These are phyloP conservation scores for Diaporthe citri DNA, from an alignment of 2,329 filamentous ascomycete species.

Conservation along the genomic window DNA sequence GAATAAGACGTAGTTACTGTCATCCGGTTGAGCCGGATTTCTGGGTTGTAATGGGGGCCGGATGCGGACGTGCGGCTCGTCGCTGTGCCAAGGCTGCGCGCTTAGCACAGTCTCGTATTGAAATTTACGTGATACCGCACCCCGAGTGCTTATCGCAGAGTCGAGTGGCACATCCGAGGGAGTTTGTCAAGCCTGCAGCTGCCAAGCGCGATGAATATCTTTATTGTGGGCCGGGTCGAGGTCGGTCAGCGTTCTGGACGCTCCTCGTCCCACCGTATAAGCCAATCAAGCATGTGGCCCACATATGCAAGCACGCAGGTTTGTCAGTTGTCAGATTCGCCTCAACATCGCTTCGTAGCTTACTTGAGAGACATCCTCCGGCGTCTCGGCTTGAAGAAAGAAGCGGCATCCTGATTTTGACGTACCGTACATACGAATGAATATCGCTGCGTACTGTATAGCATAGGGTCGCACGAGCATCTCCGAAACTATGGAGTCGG, in stretches of 20 bases:
- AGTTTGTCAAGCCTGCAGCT: background rate
- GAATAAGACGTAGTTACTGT: background rate
- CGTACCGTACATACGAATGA: too few species aligned
- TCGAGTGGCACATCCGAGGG: background rate
- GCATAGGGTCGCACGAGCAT: background rate
- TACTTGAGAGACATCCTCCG: background rate
- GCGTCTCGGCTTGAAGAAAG: background rate
- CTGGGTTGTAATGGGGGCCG: too few species aligned
- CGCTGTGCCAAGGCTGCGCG: background rate
- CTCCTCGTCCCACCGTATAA: background rate
- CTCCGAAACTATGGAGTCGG: constrained; percentile 23
- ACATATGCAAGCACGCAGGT: background rate
- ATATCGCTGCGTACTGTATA: too few species aligned
- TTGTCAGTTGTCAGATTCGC: background rate
- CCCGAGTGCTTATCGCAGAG: background rate
- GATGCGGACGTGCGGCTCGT: background rate
- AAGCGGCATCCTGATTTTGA: background rate
- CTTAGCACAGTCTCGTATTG: background rate
- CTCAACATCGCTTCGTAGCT: background rate
- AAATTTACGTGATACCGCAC: background rate
- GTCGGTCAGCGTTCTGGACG: background rate
- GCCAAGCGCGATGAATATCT: background rate
- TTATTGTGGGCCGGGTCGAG: background rate
- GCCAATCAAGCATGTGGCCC: background rate
- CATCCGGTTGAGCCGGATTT: background rate